These are phyloP conservation scores for Herpetomonas samuelpessoai DNA, from an alignment of 208 protist genomes.

Conservation along the genomic window DNA sequence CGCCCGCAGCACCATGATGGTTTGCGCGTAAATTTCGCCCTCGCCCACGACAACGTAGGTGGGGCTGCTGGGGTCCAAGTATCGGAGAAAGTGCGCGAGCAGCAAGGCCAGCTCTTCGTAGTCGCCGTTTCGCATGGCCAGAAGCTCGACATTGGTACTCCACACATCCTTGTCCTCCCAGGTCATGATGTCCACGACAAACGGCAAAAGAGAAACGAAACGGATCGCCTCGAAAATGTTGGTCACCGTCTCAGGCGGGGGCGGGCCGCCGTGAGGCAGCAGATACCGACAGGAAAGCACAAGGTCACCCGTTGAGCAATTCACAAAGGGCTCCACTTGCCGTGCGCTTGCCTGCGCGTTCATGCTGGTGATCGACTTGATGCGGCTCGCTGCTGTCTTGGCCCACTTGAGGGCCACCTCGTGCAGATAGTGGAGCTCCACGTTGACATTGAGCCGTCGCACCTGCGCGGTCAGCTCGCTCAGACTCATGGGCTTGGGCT, in stretches of 20 bases:
- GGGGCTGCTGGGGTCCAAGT: conserved; percentile 45
- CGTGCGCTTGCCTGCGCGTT: conserved; percentile 56
- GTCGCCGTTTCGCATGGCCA: conserved; percentile 53
- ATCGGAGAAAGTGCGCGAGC: conserved; percentile 68
- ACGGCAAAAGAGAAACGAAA: conserved; percentile 69
- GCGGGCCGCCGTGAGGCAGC: conserved; percentile 54
- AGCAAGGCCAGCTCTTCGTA: conserved; percentile 82
- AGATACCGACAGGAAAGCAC: conserved; percentile 73
- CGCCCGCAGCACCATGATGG: conserved; percentile 65
- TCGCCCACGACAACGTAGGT: conserved; percentile 62
- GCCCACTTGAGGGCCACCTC: conserved; percentile 58
- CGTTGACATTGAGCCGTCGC: conserved; percentile 42
- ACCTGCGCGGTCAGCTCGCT: conserved; percentile 33
- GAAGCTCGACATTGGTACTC: conserved; percentile 74
- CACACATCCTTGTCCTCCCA: conserved; percentile 67
- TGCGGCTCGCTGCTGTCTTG: conserved; percentile 23
- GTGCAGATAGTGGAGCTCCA: conserved; percentile 60
- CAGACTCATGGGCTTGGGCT: conserved; percentile 24
- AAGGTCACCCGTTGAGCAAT: conserved; percentile 67
- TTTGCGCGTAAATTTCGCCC: conserved; percentile 51
- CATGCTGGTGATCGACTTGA: conserved; percentile 45
- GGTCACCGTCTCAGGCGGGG: conserved; percentile 43
- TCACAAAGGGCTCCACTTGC: conserved; percentile 70
- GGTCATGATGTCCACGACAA: conserved; percentile 56
- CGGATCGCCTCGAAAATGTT: conserved; percentile 72